These are phyloP conservation scores for Thraustochytrium sp. DNA, from an alignment of 352 stramenopile species.

Conservation along the genomic window DNA sequence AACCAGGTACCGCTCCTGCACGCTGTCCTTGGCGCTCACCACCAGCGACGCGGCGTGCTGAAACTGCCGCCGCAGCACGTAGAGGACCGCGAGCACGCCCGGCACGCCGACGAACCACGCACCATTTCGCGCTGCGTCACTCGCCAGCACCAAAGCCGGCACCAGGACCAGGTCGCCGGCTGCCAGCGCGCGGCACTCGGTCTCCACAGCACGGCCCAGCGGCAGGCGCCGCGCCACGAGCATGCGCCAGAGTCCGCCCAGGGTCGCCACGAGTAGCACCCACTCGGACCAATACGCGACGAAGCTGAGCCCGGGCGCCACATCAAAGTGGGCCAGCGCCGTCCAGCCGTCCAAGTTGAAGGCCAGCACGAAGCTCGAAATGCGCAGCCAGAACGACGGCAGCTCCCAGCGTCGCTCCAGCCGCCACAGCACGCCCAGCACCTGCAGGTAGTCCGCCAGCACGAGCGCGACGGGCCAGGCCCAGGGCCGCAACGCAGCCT, in stretches of 20 bases:
- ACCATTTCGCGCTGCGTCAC: background rate
- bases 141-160: background rate
- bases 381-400: background rate
- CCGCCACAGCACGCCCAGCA: background rate
- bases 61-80: background rate
- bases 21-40: background rate
- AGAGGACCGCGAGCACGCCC: background rate
- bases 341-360: background rate
- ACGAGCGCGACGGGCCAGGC: background rate
- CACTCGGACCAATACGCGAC: background rate
- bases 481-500: background rate
- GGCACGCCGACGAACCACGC: background rate
- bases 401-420: background rate
- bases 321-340: background rate
- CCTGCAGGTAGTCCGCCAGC: background rate
- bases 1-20: background rate
- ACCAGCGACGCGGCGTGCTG: background rate
- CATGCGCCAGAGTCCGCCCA: background rate
- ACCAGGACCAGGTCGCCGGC: background rate
- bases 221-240: background rate
- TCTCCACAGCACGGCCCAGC: background rate
- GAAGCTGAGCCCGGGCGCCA: background rate
- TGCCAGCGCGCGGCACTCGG: background rate
- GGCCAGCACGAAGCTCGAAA: background rate
- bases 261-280: background rate